These are phyloP conservation scores for Citrullus amarus DNA, from an alignment of 306 rosid species.

Conservation along the genomic window DNA sequence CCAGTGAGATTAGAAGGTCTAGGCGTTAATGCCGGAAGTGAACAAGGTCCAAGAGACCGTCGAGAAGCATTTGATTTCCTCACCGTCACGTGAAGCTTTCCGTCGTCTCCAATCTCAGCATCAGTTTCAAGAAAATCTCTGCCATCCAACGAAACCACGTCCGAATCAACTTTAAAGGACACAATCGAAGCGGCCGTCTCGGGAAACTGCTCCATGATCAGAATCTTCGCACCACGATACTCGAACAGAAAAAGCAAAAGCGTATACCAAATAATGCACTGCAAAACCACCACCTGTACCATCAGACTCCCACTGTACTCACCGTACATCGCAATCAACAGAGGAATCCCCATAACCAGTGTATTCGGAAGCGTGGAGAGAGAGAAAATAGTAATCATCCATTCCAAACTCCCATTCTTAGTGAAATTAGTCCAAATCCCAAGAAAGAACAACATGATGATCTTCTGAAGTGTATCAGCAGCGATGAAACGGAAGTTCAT, in stretches of 20 bases:
- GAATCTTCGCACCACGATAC: constrained; percentile 82
- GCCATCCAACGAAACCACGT: constrained; percentile 89
- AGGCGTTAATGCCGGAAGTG: constrained; percentile 49
- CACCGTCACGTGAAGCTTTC: constrained; percentile 84
- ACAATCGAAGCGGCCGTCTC: constrained; percentile 95
- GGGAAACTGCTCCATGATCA: constrained; percentile 95
- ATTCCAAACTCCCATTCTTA: constrained; percentile 72
- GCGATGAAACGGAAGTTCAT: constrained; percentile 97
- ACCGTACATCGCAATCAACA: constrained; percentile 84
- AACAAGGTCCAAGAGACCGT: constrained; percentile 37
- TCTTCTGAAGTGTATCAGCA: constrained; percentile 87
- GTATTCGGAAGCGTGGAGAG: constrained; percentile 96
- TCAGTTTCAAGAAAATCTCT: constrained; percentile 84
- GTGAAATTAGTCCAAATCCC: constrained; percentile 67
- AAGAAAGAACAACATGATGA: constrained; percentile 61
- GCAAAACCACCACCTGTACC: constrained; percentile 90
- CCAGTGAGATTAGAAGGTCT: constrained; percentile 94
- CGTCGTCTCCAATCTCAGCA: constrained; percentile 81
- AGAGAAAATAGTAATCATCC: constrained; percentile 94
- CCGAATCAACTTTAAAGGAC: constrained; percentile 90
- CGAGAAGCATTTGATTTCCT: constrained; percentile 79
- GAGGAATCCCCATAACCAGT: constrained; percentile 82
- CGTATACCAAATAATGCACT: constrained; percentile 96
- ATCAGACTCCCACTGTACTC: constrained; percentile 49
- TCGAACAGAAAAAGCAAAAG: constrained; percentile 80